Evolutionary conservation across 352 stramenopile species (phyloP), one percentile per base, ranked within the genome.

Genomic region (Hyaloperonospora brassicae): DNA sequence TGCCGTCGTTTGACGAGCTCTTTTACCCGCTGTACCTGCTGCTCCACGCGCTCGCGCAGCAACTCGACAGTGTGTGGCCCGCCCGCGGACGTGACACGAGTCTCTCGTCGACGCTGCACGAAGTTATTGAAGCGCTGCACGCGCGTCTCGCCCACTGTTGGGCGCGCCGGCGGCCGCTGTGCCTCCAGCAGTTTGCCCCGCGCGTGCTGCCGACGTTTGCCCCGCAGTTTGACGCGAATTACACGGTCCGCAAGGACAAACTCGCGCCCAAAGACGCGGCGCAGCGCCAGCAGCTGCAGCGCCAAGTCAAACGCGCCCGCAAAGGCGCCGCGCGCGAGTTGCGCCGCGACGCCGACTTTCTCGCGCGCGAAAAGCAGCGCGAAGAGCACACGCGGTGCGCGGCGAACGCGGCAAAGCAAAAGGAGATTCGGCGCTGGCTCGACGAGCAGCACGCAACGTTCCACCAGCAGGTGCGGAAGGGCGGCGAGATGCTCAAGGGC

Each of bases 361-460:
- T 98, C 47, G 93, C 97, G 54, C 88, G 83, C 44, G 89, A 97
- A 66, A 87, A 96, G 68, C 75, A 95, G 45, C 70, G 89, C 49
- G 94, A 98, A 51, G 86, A 97, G 58, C 62, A 84, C 23, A 48
- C 49, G 61, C 77, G 79, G 56, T 57, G 83, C 59, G 82, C 64
- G 17, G 75, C 63, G 68, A 97, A 89, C 79, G 77, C 68, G 63
- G 90, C 89, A 38, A 96, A 97, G 60, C 88, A 97, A 57, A 77
- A 95, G 61, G 95, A 98, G 77, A 98, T 98, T 67, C 96, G 89
- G 63, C 70, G 73, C 48, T 98, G 93, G 94, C 70, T 98, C 61
- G 92, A 98, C 64, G 72, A 95, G 49, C 93, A 98, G 62, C 95
- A 98, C 66, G 95, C 93, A 4, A 97, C 93, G 58, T 97, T 98